A percentile compares a stretch with the other conserved stretches of the same genome.
These are phyloP conservation scores for Yamadazyma scolyti DNA, from an alignment of 805 yeast genomes.

Conservation along the genomic window DNA sequence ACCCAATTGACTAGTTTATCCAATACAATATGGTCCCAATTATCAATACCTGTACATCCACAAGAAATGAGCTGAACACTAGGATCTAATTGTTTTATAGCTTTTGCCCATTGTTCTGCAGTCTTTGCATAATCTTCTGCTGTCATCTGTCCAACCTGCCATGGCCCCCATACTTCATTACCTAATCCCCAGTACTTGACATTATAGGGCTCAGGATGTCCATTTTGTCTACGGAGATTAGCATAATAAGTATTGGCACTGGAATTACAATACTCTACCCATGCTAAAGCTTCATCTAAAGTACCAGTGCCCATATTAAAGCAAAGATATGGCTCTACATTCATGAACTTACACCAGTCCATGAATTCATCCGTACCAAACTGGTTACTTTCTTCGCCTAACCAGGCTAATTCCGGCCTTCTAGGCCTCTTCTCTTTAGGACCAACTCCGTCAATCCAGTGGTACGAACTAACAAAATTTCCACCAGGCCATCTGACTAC, in stretches of 20 bases:
- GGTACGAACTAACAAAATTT: slow-evolving; percentile 29
- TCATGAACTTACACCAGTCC: slow-evolving; percentile 27
- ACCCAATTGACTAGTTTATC: slow-evolving; percentile 19
- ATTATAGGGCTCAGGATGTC: slow-evolving; percentile 28
- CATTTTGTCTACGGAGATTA: slow-evolving; percentile 27
- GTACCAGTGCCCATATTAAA: slow-evolving; percentile 35
- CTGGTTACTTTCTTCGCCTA: slow-evolving; percentile 23
- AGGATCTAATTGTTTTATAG: slow-evolving; percentile 26
- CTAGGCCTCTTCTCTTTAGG: slow-evolving; percentile 24
- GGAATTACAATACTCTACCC: slow-evolving; percentile 33
- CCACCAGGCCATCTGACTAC: slow-evolving; percentile 35
- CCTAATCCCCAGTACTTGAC: slow-evolving; percentile 35
- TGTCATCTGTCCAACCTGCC: slow-evolving; percentile 32
- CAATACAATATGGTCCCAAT: slow-evolving; percentile 26
- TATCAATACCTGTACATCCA: slow-evolving; percentile 24
- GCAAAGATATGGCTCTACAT: slow-evolving; percentile 28
- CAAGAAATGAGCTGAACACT: slow-evolving; percentile 22
- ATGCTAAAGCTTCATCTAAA: slow-evolving; percentile 29
- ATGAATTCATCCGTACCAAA: slow-evolving; percentile 34
- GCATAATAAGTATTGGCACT: slow-evolving; percentile 28
- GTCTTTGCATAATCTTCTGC: slow-evolving; percentile 22
- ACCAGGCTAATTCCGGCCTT: slow-evolving; percentile 33
- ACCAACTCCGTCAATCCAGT: slow-evolving; percentile 32
- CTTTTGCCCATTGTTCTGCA: slow-evolving; percentile 33
- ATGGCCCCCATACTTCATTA: slow-evolving; percentile 32